Evolutionary conservation across 2,329 filamentous ascomycete species (phyloP), one percentile per base, ranked within the genome.

Genomic region (Neopestalotiopsis sp.): DNA sequence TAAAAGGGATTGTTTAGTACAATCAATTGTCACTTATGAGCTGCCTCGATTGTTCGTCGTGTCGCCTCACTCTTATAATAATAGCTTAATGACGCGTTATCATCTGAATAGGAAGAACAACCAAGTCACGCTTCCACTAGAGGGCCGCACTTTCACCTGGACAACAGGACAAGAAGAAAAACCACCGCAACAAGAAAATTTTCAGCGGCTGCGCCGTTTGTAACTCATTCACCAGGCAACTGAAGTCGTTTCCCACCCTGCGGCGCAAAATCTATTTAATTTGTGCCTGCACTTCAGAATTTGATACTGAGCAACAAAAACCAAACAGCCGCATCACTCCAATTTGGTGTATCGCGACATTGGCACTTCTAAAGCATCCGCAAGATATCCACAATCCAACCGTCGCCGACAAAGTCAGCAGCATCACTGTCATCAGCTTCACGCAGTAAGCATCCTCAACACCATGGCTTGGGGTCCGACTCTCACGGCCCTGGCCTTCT

Each of bases 381-480:
- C 24, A 28, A 28, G 42, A 49, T 7, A n/a, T 24, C n/a, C n/a
- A 10, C n/a, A 52, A 20, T 20, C n/a, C 45, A 5, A 52, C 20
- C 6, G 20, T 52, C 45, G 45, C 24, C 20, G 17, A 24, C 45
- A 52, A 52, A 38, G 10, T 38, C n/a, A 9, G 9, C 45, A 52
- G 9, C 17, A 52, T 3, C 17, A 52, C n/a, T 28, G 24, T 28
- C 17, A 24, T 17, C 17, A 20, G 20, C n/a, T 7, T 9, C 45
- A 52, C 34, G 10, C 10, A 52, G 45, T 52, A 52, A 52, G 45
- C 17, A 52, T 9, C 9, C 9, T 20, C 45, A n/a, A n/a, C 45
- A 20, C 17, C 17, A 52, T 52, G 45, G 45, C n/a, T 52, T 66
- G 64, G 64, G 56, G 45, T 34, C 20, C 56, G 1, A 66, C 60